A percentile compares a stretch with the other conserved stretches of the same genome.
Conservation (phyloP, 805 yeast species). For the Saturnispora serradocipensis region DNA sequence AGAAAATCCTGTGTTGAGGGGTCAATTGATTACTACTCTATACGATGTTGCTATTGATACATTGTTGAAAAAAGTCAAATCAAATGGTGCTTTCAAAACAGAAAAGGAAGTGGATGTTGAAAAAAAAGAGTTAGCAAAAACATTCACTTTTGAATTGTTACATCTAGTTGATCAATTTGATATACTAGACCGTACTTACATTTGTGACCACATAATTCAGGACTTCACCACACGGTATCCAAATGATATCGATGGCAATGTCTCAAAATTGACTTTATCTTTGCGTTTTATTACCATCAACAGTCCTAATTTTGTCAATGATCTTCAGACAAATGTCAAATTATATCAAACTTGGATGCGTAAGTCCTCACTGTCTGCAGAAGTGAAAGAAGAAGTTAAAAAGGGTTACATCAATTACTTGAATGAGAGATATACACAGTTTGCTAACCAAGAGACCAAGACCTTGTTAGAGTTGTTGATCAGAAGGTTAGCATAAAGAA, state of each 20-base stretch:
- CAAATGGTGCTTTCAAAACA: conserved; percentile 29
- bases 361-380: conserved; percentile 29
- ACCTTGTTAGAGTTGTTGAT: conserved; percentile 18
- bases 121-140: not conserved
- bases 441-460: conserved; percentile 17
- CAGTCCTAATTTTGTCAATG: conserved; percentile 40
- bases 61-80: conserved; percentile 23
- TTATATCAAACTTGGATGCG: conserved; percentile 48
- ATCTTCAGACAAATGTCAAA: conserved; percentile 61
- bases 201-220: conserved; percentile 55
- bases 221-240: conserved; percentile 38
- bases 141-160: conserved; percentile 36
- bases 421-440: conserved; percentile 17
- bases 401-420: conserved; percentile 28
- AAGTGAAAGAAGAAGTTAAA: conserved; percentile 25
- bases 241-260: conserved; percentile 31
- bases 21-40: conserved; percentile 63
- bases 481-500: conserved; percentile 17
- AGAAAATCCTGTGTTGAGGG: conserved; percentile 67
- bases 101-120: conserved; percentile 18
- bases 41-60: conserved; percentile 57
- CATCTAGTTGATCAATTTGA: conserved; percentile 58
- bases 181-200: conserved; percentile 57
- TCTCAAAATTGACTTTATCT: conserved; percentile 55
- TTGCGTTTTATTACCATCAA: conserved; percentile 42